phyloP scores from a whole-genome alignment of 106 monocot species.

The Cymbidium sinense region DNA sequence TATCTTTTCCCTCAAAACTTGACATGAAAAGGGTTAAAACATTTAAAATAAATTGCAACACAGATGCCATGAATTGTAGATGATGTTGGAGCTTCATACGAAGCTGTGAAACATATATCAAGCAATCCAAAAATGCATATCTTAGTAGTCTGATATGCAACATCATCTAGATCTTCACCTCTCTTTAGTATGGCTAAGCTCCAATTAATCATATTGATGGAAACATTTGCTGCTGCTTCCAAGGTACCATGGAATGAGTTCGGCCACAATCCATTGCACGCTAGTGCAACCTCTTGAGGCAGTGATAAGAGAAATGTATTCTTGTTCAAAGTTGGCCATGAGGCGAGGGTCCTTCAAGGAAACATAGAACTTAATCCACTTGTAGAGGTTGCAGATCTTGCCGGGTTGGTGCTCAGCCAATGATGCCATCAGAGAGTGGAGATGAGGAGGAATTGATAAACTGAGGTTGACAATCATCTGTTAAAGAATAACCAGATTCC shows the following conservation, averaged over 20 bases:
- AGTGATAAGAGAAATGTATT: slow-evolving; percentile 81
- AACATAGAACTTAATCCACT: slow-evolving; percentile 57
- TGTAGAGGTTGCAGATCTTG: slow-evolving; percentile 76
- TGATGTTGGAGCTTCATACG: slow-evolving; percentile 70
- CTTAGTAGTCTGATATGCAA: slow-evolving; percentile 80
- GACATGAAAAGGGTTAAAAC: slow-evolving; percentile 74
- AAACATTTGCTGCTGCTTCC: slow-evolving; percentile 76
- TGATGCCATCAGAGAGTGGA: slow-evolving; percentile 19
- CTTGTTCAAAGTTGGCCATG: slow-evolving; percentile 83
- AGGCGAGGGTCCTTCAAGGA: slow-evolving; percentile 61
- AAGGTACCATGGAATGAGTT: slow-evolving; percentile 90
- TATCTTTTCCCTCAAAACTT: slow-evolving; percentile 59
- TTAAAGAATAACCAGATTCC: no score
- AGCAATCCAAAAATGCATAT: slow-evolving; percentile 81
- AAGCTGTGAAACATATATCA: slow-evolving; percentile 81
- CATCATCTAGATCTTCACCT: slow-evolving; percentile 73
- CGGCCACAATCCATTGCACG: slow-evolving; percentile 76
- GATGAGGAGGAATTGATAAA: background rate
- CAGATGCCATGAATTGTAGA: slow-evolving; percentile 75
- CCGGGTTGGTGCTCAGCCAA: slow-evolving; percentile 51
- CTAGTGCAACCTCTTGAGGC: slow-evolving; percentile 89
- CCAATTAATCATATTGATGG: slow-evolving; percentile 90
- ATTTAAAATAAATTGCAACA: slow-evolving; percentile 55
- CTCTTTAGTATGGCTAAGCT: slow-evolving; percentile 58
- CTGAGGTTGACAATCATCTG: no score